A percentile compares a stretch with the other conserved stretches of the same genome.
These are phyloP conservation scores for Vitis riparia DNA, from an alignment of 164 flowering plant genomes.

Conservation along the genomic window DNA sequence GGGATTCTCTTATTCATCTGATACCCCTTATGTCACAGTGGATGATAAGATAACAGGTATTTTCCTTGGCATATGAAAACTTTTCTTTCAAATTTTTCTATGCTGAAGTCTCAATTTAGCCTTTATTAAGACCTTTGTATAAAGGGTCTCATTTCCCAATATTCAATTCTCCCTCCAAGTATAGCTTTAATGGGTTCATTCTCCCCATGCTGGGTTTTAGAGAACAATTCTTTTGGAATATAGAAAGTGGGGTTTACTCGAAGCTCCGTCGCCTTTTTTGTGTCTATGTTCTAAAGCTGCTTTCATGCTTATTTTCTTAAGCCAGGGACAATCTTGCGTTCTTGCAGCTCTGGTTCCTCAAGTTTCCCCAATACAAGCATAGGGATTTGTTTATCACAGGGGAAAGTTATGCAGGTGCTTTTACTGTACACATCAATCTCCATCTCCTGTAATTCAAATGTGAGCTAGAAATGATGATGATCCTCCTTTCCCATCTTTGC, in stretches of 20 bases:
- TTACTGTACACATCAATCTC: neutral
- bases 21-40: slow-evolving; percentile 52
- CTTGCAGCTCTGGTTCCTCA: slow-evolving; percentile 65
- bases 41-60: slow-evolving; percentile 81
- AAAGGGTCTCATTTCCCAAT: too few relatives aligned
- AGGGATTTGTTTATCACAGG: slow-evolving; percentile 74
- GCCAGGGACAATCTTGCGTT: slow-evolving; percentile 79
- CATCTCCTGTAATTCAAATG: slow-evolving; percentile 8
- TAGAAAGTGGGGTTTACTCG: too few relatives aligned
- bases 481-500: too few relatives aligned
- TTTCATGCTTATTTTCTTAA: slow-evolving; percentile 24
- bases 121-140: too few relatives aligned
- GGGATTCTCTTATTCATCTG: slow-evolving; percentile 81
- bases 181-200: too few relatives aligned
- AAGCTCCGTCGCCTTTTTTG: slow-evolving; percentile 4
- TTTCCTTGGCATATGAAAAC: neutral
- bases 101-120: slow-evolving; percentile 9
- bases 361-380: slow-evolving; percentile 64
- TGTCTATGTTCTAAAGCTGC: slow-evolving; percentile 13
- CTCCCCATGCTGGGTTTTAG: too few relatives aligned
- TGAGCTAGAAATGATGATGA: too few relatives aligned
- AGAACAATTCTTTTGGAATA: too few relatives aligned
- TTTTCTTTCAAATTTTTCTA: neutral
- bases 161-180: too few relatives aligned
- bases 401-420: slow-evolving; percentile 85